phyloP scores from a whole-genome alignment of 164 flowering plant genomes.

The Amborella trichopoda region DNA sequence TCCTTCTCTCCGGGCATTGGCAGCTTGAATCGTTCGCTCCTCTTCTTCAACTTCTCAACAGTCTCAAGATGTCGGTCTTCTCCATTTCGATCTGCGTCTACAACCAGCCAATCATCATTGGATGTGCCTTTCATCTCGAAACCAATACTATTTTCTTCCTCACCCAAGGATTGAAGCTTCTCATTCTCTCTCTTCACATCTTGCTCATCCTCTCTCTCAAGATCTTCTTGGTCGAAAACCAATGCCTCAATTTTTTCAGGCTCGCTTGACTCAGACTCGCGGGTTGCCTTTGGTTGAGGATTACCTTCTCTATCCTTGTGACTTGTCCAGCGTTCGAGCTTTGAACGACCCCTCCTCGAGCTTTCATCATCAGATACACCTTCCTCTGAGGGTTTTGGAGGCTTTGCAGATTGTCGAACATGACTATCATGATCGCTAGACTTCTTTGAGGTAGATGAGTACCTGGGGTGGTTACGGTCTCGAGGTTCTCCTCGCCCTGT shows the following conservation, averaged over 20 bases:
- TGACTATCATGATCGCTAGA: slow-evolving; percentile 12
- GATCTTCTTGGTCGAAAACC: too few species aligned
- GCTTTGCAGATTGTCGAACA: slow-evolving; percentile 21
- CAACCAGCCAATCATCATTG: too few species aligned
- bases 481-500: slow-evolving; percentile 5
- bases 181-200: slow-evolving; percentile 11
- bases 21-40: slow-evolving; percentile 95
- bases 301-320: slow-evolving; percentile 61
- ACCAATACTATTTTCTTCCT: slow-evolving; percentile 27
- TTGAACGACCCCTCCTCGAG: slow-evolving; percentile 72
- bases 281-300: slow-evolving; percentile 28
- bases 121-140: too few species aligned
- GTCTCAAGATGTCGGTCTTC: slow-evolving; percentile 85
- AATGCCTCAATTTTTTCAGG: slow-evolving; percentile 8
- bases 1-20: slow-evolving; percentile 94
- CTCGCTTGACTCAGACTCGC: slow-evolving; percentile 28
- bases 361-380: slow-evolving; percentile 67
- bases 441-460: slow-evolving; percentile 15
- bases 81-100: slow-evolving; percentile 13
- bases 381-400: slow-evolving; percentile 38
- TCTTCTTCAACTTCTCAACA: slow-evolving; percentile 79
- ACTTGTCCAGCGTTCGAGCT: slow-evolving; percentile 88
- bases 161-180: slow-evolving; percentile 18
- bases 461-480: slow-evolving; percentile 16
- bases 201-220: too few species aligned